Base-by-base conservation (phyloP, 2,329 filamentous ascomycete genomes). In the Tolypocladium nubicola region DNA sequence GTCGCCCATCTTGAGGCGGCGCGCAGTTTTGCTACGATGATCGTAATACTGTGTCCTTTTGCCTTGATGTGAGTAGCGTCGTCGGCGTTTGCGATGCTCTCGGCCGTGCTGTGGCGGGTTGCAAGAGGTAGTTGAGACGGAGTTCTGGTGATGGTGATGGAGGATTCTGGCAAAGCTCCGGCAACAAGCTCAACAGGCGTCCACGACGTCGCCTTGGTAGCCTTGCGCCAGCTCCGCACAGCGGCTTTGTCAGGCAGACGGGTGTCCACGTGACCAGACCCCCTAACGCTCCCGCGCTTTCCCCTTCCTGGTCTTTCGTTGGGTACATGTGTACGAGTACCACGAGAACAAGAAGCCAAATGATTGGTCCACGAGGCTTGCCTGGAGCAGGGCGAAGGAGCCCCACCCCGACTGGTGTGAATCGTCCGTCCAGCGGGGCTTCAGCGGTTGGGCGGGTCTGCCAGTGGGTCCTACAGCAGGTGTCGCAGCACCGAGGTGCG, bases 1-100 rank as follows among this genome's bases (percentile, higher is more conserved):
- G 79, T 96, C 90, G 74, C 86, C 92, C 93, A 97, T 97, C 45
- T 71, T 80, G 63, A 40, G 30, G 47, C 47, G 35, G 13, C 52
- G 52, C 26, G 37, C 35, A 13, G 35, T 26, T 26, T 37, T 4
- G 50, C 33, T 2, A 37, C 37, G 37, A 30, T 13, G 23, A 11
- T 19, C 35, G 52, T 23, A 41, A 2, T 4, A 21, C 41, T 4
- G 45, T 39, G 41, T 41, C 33, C 40, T 14, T 30, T 21, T 14
- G 14, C 16, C 41, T 21, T 16, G 1, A n/a, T n/a, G n/a, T 13
- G 10, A 10, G 40, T 16, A 16, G 13, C 19, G 23, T n/a, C 21
- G 14, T 35, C 54, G n/a, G 11, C 9, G 30, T 13, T 21, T 11
- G 6, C 10, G 14, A 52, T 52, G 47, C 19, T 52, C 30, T 52